Base-by-base conservation (phyloP, 2,329 filamentous ascomycete genomes). In the Drechslera avenae region DNA sequence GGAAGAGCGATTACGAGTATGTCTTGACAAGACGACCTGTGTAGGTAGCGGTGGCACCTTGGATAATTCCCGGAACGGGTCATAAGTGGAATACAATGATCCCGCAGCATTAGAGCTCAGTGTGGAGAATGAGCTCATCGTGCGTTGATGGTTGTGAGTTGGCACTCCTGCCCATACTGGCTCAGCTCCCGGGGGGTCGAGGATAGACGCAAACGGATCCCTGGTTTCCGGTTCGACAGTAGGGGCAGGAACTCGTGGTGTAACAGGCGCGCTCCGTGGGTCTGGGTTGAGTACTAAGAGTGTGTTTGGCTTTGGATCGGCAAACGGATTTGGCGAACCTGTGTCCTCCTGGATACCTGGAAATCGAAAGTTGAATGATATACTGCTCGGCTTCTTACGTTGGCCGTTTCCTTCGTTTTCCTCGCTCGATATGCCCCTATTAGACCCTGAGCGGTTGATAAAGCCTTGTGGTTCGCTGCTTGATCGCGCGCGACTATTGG, bases 181-280 rank as follows among this genome's bases (percentile, higher is more conserved):
- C 7, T 61, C 67, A 10, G 57, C 54, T 16, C 63, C 60, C 8
- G 66, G 56, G 26, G 64, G 54, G 31, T 69, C 65, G 5, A 68
- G 47, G 6, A 67, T 60, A 2, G 69, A 71, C 12, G 64, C 62
- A 21, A 73, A 71, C 4, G 68, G 67, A 35, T 72, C 66, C 50
- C 48, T 59, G 17, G 64, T 56, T 36, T 37, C 46, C 19, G 56
- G 50, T 26, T 55, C 54, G 12, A 63, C 56, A n/a, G 54, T 61
- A 19, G 60, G 58, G 21, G 59, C 57, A 16, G 68, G 64, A 17
- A 67, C 31, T 23, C 47, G 66, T 4, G 69, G 71, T 10, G 66
- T 60, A 7, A 59, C 50, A 10, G 62, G 68, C 10, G 54, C 57
- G 32, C 59, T 57, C 13, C 13, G 41, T 31, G 46, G 41, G 46